Base-by-base conservation (phyloP, 371 early-diverging fungal species). In the Nematocida homosporus region DNA sequence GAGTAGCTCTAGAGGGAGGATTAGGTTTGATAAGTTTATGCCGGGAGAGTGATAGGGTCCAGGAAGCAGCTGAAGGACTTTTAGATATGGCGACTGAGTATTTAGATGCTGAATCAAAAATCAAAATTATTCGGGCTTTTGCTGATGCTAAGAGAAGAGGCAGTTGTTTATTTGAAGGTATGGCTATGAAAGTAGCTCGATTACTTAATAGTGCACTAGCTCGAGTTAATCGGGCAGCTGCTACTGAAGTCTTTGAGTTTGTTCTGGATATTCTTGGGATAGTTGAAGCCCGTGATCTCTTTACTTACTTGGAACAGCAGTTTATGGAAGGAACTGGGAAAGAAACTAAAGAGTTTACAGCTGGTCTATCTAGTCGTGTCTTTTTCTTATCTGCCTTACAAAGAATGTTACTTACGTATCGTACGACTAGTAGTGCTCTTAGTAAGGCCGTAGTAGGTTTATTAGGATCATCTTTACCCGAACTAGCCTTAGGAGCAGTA, bases 401-500 rank as follows among this genome's bases (percentile, higher is more conserved):
- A 23, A 48, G 63, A 35, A 41, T 72, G 47, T 8, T 47, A 8
- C 51, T 20, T 2, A 44, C 5, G 25, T 72, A 80, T 38, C 65
- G 67, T 34, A 54, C 78, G 2, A 78, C 56, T 51, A 57, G 52
- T 10, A 37, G 51, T 6, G 64, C 55, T 30, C 30, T 80, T 20
- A 37, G 56, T 30, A 30, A 35, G 23, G 23, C 23, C 30, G 30
- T 65, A 23, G 37, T 65, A 13, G 30, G 30, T 25, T 2, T 81
- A 38, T 41, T 56, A 3, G 35, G 38, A 5, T 30, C 40, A 27
- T 42, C 42, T 3, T 61, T 75, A 54, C 81, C 82, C 20, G 80
- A 80, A 40, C 52, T 81, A 27, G 61, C 77, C n/a, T 59, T 67
- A 68, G 79, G 52, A 16, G 56, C 79, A 30, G 51, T 54, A 0